A percentile compares a stretch with the other conserved stretches of the same genome.
These are phyloP conservation scores for barrel medic (Medicago truncatula) DNA, from an alignment of 306 rosid species.

Conservation along the genomic window DNA sequence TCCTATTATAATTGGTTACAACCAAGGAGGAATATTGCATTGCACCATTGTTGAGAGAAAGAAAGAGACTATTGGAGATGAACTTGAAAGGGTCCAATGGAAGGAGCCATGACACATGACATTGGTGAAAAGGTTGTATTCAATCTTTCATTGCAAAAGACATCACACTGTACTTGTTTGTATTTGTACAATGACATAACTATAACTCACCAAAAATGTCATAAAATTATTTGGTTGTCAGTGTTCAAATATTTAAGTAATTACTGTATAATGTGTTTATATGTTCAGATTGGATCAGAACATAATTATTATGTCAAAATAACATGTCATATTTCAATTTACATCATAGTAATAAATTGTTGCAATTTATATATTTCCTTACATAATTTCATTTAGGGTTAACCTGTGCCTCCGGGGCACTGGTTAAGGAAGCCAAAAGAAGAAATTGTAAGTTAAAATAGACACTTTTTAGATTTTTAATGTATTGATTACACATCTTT, in stretches of 20 bases:
- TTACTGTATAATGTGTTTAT: not conserved
- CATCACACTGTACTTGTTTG: not conserved
- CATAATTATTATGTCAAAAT: not conserved
- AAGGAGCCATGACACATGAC: not conserved
- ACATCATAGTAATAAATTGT: no score
- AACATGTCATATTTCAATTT: no score
- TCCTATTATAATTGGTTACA: not conserved
- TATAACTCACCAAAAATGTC: constrained; percentile 1
- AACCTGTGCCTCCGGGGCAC: no score
- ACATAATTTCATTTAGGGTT: no score
- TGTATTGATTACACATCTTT: no score
- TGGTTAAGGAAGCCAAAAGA: no score
- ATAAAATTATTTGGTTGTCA: not conserved
- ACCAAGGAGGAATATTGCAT: not conserved
- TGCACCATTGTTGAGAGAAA: not conserved
- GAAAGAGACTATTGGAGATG: not conserved
- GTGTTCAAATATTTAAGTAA: not conserved
- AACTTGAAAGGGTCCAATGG: constrained; percentile 8
- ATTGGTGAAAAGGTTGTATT: constrained; percentile 14
- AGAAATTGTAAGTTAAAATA: no score
- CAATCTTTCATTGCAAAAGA: constrained; percentile 15
- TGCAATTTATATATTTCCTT: no score
- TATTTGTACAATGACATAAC: not conserved
- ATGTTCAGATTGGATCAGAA: not conserved
- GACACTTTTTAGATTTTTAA: no score